A percentile compares a stretch with the other conserved stretches of the same genome.
Evolutionary conservation across 2,329 filamentous ascomycete species (phyloP).

Genomic region (Pseudogymnoascus sp.): DNA sequence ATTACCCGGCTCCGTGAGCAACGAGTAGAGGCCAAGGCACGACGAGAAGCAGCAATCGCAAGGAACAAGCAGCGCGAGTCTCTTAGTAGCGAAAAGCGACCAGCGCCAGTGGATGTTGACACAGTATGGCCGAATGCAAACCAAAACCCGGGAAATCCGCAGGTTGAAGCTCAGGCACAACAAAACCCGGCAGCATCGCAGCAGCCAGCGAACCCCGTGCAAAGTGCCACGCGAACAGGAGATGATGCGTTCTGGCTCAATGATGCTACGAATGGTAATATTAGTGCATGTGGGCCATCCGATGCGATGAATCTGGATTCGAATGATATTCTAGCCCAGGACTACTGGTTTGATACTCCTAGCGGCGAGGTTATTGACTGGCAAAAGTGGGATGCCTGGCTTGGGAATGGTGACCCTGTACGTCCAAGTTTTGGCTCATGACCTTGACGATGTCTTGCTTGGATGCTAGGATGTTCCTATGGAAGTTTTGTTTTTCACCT

Average conservation of each 20-base stretch:
- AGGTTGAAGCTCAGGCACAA: slow-evolving; percentile 7
- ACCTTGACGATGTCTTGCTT: not conserved
- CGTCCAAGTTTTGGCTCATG: slow-evolving; percentile 2
- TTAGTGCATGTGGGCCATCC: slow-evolving; percentile 3
- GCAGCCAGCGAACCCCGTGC: slow-evolving; percentile 6
- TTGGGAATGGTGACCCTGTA: slow-evolving; percentile 14
- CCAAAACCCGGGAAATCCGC: not conserved
- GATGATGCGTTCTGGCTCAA: slow-evolving; percentile 18
- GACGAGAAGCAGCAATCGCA: slow-evolving; percentile 9
- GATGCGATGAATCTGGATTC: slow-evolving; percentile 19
- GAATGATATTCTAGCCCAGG: slow-evolving; percentile 20
- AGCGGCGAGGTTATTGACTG: slow-evolving; percentile 18
- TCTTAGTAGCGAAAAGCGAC: not conserved
- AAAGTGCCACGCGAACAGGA: slow-evolving; percentile 8
- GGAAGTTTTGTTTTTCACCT: too few relatives aligned
- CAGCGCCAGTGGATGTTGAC: not conserved
- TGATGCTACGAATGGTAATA: slow-evolving; percentile 11
- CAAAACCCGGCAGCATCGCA: slow-evolving; percentile 2
- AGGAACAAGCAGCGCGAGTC: slow-evolving; percentile 1
- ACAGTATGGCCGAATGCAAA: not conserved
- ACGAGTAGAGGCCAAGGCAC: slow-evolving; percentile 16
- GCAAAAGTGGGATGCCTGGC: slow-evolving; percentile 25
- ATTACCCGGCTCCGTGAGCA: slow-evolving; percentile 20
- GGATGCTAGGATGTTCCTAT: not conserved
- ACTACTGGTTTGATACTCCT: slow-evolving; percentile 14